phyloP scores from a whole-genome alignment of 345 rosid genomes.

The Eucalyptus marginata region DNA sequence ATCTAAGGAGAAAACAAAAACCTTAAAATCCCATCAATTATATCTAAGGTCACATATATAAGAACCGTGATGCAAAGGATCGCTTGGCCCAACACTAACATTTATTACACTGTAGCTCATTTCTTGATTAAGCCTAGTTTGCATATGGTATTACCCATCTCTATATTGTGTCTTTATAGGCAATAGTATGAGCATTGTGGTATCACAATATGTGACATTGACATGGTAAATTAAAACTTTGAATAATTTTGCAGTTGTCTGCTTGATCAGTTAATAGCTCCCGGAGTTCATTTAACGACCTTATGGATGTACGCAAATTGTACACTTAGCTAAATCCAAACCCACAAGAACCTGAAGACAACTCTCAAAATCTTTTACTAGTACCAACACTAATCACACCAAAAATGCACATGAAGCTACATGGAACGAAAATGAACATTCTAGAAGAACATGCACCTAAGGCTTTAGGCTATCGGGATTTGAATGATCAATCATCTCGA shows the following conservation, averaged over 20 bases:
- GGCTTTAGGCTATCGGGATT: conserved; percentile 44
- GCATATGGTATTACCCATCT: not conserved
- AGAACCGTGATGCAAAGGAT: not conserved
- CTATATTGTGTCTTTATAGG: not conserved
- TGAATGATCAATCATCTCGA: conserved; percentile 56
- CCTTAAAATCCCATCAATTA: too few relatives aligned
- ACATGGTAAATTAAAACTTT: not conserved
- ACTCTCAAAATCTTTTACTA: not conserved
- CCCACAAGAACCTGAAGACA: not conserved
- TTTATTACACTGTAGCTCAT: not conserved
- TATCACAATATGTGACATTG: not conserved
- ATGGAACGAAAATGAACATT: not conserved
- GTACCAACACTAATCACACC: not conserved
- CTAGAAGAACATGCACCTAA: conserved; percentile 27
- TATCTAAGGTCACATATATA: not conserved
- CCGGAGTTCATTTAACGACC: not conserved
- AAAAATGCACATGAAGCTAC: not conserved
- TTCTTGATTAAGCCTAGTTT: not conserved
- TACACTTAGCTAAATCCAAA: not conserved
- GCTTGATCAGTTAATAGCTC: not conserved
- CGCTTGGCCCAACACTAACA: not conserved
- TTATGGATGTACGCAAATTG: not conserved
- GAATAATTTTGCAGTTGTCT: not conserved
- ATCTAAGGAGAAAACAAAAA: too few relatives aligned
- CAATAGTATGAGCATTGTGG: not conserved